phyloP scores from a whole-genome alignment of 768 basidiomycete species.

The Pulveroboletus frians region DNA sequence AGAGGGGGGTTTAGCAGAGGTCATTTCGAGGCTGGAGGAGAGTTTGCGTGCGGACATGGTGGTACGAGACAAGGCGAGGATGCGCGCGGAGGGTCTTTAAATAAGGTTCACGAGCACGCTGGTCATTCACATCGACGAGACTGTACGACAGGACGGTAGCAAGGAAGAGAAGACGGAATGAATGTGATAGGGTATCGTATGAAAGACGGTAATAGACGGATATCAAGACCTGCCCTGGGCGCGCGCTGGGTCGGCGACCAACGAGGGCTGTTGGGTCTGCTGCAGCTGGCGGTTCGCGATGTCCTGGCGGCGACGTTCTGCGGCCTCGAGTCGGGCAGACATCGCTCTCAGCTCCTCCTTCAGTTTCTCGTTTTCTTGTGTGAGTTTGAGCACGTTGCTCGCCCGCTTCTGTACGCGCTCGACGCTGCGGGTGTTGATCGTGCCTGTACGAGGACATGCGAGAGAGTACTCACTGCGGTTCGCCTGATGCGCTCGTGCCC shows the following conservation, averaged over 20 bases:
- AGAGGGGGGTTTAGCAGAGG: slow-evolving; percentile 29
- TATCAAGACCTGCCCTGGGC: slow-evolving; percentile 23
- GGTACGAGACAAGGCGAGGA: slow-evolving; percentile 3
- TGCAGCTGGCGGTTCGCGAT: slow-evolving; percentile 36
- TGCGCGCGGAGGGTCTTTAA: slow-evolving; percentile 2
- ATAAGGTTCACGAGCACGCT: too few species aligned
- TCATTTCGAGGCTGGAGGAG: slow-evolving; percentile 30
- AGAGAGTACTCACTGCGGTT: slow-evolving; percentile 45
- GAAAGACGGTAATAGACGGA: slow-evolving; percentile 23
- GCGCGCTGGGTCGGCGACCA: slow-evolving; percentile 13
- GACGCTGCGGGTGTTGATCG: slow-evolving; percentile 25
- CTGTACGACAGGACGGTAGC: slow-evolving; percentile 7
- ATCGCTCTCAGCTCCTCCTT: slow-evolving; percentile 72
- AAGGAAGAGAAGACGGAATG: slow-evolving; percentile 12
- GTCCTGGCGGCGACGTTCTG: slow-evolving; percentile 55
- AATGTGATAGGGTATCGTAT: slow-evolving; percentile 25
- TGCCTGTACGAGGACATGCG: slow-evolving; percentile 20
- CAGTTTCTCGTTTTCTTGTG: slow-evolving; percentile 75
- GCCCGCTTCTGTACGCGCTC: slow-evolving; percentile 59
- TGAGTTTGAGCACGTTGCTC: slow-evolving; percentile 70
- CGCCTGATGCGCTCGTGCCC: slow-evolving; percentile 16
- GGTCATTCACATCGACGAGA: too few species aligned
- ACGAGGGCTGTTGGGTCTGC: slow-evolving; percentile 9
- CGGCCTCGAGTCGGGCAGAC: slow-evolving; percentile 68
- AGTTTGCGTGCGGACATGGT: slow-evolving; percentile 24